These are phyloP conservation scores for Paracoccidioides lutzii DNA, from an alignment of 2,329 filamentous ascomycete species.

Conservation along the genomic window DNA sequence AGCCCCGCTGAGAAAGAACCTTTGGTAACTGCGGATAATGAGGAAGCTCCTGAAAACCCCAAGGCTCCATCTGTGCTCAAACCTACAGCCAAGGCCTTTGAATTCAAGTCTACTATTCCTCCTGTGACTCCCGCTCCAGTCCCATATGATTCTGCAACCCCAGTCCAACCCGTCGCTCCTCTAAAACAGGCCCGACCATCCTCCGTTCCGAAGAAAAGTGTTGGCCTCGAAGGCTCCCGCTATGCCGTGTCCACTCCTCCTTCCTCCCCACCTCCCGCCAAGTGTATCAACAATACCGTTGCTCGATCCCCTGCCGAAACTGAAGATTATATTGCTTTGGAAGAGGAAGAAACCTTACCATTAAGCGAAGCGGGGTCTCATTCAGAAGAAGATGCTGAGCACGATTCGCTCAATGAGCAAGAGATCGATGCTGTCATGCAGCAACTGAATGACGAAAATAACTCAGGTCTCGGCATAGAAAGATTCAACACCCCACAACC, in stretches of 20 bases:
- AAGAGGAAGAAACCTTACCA: constrained; percentile 1
- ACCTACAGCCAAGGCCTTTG: constrained; percentile 51
- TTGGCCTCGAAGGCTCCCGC: constrained; percentile 24
- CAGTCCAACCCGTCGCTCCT: not conserved
- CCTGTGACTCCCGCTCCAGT: constrained; percentile 11
- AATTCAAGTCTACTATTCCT: constrained; percentile 28
- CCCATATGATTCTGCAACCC: not conserved
- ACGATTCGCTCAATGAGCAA: constrained; percentile 34
- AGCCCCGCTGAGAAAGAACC: not conserved
- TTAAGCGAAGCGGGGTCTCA: not conserved
- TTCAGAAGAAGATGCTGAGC: constrained; percentile 14
- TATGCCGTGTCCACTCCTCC: constrained; percentile 22
- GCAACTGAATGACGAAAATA: constrained; percentile 55
- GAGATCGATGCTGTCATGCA: constrained; percentile 91
- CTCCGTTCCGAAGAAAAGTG: constrained; percentile 6
- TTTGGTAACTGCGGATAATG: not conserved
- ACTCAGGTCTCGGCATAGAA: constrained; percentile 63
- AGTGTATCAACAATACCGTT: constrained; percentile 4
- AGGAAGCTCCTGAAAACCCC: not conserved
- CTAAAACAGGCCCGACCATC: constrained; percentile 9
- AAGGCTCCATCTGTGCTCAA: constrained; percentile 4
- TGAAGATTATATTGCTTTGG: not conserved
- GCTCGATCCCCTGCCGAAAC: constrained; percentile 7
- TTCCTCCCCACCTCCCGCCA: constrained; percentile 8
- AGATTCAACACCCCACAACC: constrained; percentile 33